Conservation (phyloP, 768 basidiomycete genomes). For the Boletus rubroflammeus region DNA sequence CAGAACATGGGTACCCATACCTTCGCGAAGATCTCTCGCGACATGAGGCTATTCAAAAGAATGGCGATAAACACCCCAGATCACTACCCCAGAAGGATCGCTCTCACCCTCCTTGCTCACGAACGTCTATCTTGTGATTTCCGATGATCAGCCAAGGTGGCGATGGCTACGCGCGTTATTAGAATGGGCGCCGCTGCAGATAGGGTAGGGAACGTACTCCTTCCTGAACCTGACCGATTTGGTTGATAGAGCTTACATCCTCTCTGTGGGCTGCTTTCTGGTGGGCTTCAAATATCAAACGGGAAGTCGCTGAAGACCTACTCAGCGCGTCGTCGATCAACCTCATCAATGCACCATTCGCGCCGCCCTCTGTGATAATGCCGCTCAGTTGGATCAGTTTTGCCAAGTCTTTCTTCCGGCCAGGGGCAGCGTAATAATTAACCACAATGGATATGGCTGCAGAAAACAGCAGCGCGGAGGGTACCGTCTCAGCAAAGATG, state of each 20-base stretch:
- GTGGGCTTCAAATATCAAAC: conserved; percentile 21
- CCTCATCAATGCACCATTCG: conserved; percentile 33
- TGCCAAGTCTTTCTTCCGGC: conserved; percentile 27
- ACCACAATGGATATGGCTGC: conserved; percentile 54
- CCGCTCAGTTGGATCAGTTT: conserved; percentile 39
- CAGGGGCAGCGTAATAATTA: conserved; percentile 53
- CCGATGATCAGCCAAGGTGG: conserved; percentile 1
- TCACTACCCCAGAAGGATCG: neutral
- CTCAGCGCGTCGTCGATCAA: conserved; percentile 49
- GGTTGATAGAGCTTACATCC: conserved; percentile 26
- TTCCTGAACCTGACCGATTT: conserved; percentile 35
- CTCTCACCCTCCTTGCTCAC: conserved; percentile 22
- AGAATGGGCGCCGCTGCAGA: neutral
- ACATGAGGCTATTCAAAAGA: conserved; percentile 29
- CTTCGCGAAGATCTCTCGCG: conserved; percentile 25
- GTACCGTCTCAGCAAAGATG: conserved; percentile 52
- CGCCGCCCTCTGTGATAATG: conserved; percentile 23
- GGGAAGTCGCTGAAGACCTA: conserved; percentile 23
- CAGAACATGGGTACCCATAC: conserved; percentile 4
- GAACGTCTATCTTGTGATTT: conserved; percentile 5
- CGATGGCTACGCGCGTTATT: conserved; percentile 8
- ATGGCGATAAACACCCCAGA: neutral
- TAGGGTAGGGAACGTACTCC: conserved; percentile 32
- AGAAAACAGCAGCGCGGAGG: conserved; percentile 54
- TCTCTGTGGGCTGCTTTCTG: conserved; percentile 32